A percentile compares a stretch with the other conserved stretches of the same genome.
phyloP scores from a whole-genome alignment of 208 protist species.

The Leishmania aethiopica region DNA sequence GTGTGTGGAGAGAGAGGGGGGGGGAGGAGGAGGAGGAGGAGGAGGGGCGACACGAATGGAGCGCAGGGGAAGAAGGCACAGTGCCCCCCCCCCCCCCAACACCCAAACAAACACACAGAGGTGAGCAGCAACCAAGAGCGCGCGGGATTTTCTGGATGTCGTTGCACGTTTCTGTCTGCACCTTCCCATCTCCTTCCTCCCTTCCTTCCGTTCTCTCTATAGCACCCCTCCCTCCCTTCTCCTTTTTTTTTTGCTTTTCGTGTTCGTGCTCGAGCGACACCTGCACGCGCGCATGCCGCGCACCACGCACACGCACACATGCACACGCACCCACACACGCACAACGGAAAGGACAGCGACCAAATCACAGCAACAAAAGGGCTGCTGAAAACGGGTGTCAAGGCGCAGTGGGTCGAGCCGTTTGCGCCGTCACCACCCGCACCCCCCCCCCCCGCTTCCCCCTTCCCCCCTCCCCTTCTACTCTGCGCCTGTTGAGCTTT shows the following conservation, averaged over 20 bases:
- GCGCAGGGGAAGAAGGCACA: too few species aligned
- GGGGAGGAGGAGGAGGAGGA: too few species aligned
- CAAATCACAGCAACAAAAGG: neutral
- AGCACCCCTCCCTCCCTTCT: neutral
- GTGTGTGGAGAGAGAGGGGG: too few species aligned
- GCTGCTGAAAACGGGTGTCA: neutral
- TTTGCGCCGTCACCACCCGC: neutral
- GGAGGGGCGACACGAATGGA: too few species aligned
- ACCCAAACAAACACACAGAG: too few species aligned
- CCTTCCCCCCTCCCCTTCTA: neutral
- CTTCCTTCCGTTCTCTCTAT: neutral
- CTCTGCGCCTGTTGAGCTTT: neutral
- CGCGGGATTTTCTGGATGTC: too few species aligned
- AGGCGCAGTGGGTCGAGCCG: neutral
- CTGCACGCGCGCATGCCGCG: too few species aligned
- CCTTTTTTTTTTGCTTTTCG: neutral
- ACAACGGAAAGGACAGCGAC: too few species aligned
- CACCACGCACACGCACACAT: neutral
- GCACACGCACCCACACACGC: neutral
- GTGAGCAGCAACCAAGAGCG: too few species aligned
- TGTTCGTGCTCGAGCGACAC: neutral
- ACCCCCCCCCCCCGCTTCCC: too few species aligned
- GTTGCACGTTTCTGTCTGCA: neutral
- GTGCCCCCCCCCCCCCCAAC: too few species aligned
- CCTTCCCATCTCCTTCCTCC: neutral